phyloP scores from a whole-genome alignment of 345 rosid genomes.

The Noccaea bulbosa region DNA sequence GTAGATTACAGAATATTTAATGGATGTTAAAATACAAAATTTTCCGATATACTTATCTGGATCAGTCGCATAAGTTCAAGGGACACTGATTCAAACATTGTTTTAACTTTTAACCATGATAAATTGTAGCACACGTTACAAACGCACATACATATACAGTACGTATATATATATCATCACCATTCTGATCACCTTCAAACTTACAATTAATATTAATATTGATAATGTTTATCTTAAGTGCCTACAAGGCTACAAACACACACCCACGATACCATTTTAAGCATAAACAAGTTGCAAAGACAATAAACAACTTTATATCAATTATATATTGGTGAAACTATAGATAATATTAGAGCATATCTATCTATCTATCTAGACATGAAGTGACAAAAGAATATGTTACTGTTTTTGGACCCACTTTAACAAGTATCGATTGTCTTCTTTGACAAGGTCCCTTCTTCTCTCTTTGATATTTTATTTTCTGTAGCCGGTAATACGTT shows the following conservation, averaged over 20 bases:
- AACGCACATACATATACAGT: too few species aligned
- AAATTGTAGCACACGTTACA: too few species aligned
- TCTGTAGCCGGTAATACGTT: neutral
- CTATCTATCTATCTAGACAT: neutral
- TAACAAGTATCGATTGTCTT: conserved; percentile 31
- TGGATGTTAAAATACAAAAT: too few species aligned
- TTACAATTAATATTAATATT: neutral
- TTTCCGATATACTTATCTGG: neutral
- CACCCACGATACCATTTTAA: neutral
- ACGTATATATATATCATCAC: too few species aligned
- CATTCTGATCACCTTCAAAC: neutral
- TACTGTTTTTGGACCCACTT: conserved; percentile 26
- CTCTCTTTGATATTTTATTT: conserved; percentile 21
- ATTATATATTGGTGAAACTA: conserved; percentile 11
- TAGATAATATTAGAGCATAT: neutral
- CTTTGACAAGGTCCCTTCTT: conserved; percentile 28
- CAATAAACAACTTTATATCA: neutral
- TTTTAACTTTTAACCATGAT: too few species aligned
- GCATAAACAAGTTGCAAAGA: conserved; percentile 10
- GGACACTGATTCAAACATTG: too few species aligned
- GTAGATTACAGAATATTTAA: neutral
- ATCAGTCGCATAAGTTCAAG: neutral
- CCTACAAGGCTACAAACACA: neutral
- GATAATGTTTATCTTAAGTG: neutral
- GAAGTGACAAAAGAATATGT: conserved; percentile 34